Conservation (phyloP, 2,329 filamentous ascomycete species). For the Keithomyces neogunnii region DNA sequence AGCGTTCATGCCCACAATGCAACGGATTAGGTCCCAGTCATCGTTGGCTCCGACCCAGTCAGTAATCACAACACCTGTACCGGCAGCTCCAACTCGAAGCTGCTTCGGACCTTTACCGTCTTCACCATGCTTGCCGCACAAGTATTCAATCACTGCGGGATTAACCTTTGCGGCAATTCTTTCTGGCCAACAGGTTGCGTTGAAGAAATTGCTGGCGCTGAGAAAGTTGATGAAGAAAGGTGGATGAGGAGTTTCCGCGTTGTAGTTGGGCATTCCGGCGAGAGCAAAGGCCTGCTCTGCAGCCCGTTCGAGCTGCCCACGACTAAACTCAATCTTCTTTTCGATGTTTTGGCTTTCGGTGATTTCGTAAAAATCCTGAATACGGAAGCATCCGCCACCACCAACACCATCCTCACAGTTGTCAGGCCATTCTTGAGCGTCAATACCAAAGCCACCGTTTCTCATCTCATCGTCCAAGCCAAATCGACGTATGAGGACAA, state of each 20-base stretch:
- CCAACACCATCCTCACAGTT: conserved; percentile 72
- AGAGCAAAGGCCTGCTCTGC: conserved; percentile 40
- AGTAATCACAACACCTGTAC: conserved; percentile 81
- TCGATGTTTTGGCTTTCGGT: conserved; percentile 65
- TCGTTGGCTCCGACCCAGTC: conserved; percentile 85
- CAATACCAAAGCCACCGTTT: conserved; percentile 46
- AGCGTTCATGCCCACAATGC: conserved; percentile 87
- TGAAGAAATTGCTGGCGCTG: conserved; percentile 91
- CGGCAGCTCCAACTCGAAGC: conserved; percentile 56
- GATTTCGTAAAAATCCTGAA: conserved; percentile 95
- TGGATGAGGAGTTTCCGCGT: conserved; percentile 23
- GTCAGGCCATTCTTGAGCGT: conserved; percentile 69
- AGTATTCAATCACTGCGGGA: conserved; percentile 58
- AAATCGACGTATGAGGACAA: conserved; percentile 80
- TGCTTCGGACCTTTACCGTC: conserved; percentile 39
- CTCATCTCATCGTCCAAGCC: conserved; percentile 47
- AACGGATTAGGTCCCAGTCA: conserved; percentile 84
- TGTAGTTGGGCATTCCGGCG: conserved; percentile 24
- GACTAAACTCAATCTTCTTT: conserved; percentile 68
- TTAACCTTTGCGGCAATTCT: conserved; percentile 83
- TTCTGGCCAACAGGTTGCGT: conserved; percentile 85
- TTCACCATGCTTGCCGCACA: conserved; percentile 49
- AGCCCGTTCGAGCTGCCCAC: conserved; percentile 69
- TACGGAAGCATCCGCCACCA: conserved; percentile 64
- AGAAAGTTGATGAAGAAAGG: conserved; percentile 89